Evolutionary conservation across 768 basidiomycete genomes (phyloP), one percentile per base, ranked within the genome.

Genomic region (Collybiopsis luxurians): DNA sequence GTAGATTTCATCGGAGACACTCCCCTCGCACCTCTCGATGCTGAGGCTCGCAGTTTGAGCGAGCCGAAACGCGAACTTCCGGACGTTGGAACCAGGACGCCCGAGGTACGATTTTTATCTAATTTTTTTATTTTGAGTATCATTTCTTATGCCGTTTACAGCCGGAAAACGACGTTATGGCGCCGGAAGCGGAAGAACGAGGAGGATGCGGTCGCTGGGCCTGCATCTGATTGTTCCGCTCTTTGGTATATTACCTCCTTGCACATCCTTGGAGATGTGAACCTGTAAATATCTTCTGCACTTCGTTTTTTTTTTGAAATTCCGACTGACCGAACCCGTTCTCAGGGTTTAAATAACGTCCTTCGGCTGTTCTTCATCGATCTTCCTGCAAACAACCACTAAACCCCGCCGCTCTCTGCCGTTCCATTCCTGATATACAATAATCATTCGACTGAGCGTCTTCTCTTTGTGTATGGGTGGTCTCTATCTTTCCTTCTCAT

Each of bases 131-230:
- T n/a, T n/a, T n/a, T n/a, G n/a, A n/a, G n/a, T n/a, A n/a, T n/a
- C n/a, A n/a, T n/a, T n/a, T n/a, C n/a, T n/a, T n/a, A n/a, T n/a
- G n/a, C n/a, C n/a, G n/a, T n/a, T 50, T 1, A 31, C 28, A 50
- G 48, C 50, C 50, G 19, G 50, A 52, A 9, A 52, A 31, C 46
- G 46, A 28, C 12, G 24, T 15, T 46, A 28, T 30, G 5, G 28
- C 27, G 28, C 17, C 48, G 11, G 19, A 34, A 49, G 13, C 30
- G 27, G n/a, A 24, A 36, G 51, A 40, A 36, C 36, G 38, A 24
- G 51, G 38, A 40, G 38, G 51, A 42, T 53, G 51, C 19, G 51
- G 51, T 26, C 51, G 51, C 12, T 53, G 51, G 51, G 51, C 51
- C 4, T 53, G 51, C 28, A 24, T 53, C 19, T 53, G 26, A 40